Evolutionary conservation across 768 basidiomycete species (phyloP).

Genomic region (Ephemerocybe angulata): DNA sequence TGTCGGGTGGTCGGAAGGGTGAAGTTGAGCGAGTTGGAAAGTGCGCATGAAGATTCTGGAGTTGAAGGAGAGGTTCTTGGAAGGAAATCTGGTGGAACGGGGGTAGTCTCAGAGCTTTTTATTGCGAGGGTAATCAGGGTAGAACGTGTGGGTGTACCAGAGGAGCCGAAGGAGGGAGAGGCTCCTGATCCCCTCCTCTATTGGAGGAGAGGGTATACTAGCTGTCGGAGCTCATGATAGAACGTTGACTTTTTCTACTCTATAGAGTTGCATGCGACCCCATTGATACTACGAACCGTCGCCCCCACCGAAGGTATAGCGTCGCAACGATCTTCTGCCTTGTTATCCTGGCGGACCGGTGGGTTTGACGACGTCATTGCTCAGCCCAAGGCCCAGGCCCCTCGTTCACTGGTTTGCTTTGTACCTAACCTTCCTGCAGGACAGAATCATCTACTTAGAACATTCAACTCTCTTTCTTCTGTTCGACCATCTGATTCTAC

Average conservation of each 20-base stretch:
- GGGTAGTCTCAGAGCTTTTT: conserved; percentile 1
- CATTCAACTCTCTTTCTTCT: too few relatives aligned
- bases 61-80: not conserved
- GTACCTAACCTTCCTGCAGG: too few relatives aligned
- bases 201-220: not conserved
- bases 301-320: too few relatives aligned
- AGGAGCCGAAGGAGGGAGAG: not conserved
- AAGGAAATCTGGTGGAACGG: not conserved
- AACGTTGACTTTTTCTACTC: not conserved
- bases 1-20: conserved; percentile 64
- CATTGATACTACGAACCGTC: too few relatives aligned
- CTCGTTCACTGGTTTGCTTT: too few relatives aligned
- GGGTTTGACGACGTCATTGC: too few relatives aligned
- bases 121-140: conserved; percentile 2
- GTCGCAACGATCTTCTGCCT: too few relatives aligned
- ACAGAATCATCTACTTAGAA: too few relatives aligned
- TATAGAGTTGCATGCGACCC: too few relatives aligned
- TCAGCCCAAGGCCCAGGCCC: too few relatives aligned
- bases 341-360: too few relatives aligned
- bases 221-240: not conserved
- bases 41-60: not conserved
- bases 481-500: too few relatives aligned
- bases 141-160: not conserved
- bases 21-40: conserved; percentile 53
- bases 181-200: conserved; percentile 1